Conservation (phyloP, 1,139 yeast species). For the Blastobotrys elegans region DNA sequence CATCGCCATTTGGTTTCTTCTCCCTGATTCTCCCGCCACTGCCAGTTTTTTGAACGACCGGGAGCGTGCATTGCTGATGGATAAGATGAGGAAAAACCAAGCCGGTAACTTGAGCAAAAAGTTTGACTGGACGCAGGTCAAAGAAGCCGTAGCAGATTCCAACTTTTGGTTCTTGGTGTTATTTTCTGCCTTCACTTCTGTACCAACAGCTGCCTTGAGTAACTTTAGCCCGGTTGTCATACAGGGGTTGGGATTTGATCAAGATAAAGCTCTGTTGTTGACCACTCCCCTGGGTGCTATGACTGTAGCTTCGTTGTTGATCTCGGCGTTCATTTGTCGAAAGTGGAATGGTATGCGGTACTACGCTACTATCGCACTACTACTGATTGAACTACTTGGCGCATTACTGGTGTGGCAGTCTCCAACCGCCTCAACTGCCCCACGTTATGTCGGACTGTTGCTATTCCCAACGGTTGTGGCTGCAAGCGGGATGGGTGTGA, state of each 20-base stretch:
- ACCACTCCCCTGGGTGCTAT: constrained; percentile 36
- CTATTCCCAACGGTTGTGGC: constrained; percentile 12
- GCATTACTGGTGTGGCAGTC: constrained; percentile 16
- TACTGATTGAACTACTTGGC: constrained; percentile 13
- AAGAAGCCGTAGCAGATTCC: constrained; percentile 12
- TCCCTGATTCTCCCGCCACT: constrained; percentile 49
- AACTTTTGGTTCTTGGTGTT: constrained; percentile 35
- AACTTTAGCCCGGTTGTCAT: constrained; percentile 22
- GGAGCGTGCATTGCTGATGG: constrained; percentile 13
- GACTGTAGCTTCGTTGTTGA: constrained; percentile 8
- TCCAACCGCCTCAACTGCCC: constrained; percentile 11
- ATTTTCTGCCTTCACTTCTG: constrained; percentile 17
- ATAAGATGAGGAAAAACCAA: constrained; percentile 12
- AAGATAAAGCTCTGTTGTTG: constrained; percentile 38
- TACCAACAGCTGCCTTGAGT: constrained; percentile 23
- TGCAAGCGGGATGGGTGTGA: constrained; percentile 28
- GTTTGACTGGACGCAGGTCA: constrained; percentile 46
- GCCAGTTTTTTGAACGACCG: constrained; percentile 47
- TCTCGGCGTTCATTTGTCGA: constrained; percentile 11
- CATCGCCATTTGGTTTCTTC: constrained; percentile 44
- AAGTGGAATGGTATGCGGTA: constrained; percentile 11
- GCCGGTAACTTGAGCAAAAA: constrained; percentile 39
- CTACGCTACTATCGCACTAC: constrained; percentile 6
- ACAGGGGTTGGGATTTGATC: constrained; percentile 33
- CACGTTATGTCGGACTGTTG: constrained; percentile 15